These are phyloP conservation scores for Schizonepeta tenuifolia DNA, from an alignment of 257 asterid genomes.

Conservation along the genomic window DNA sequence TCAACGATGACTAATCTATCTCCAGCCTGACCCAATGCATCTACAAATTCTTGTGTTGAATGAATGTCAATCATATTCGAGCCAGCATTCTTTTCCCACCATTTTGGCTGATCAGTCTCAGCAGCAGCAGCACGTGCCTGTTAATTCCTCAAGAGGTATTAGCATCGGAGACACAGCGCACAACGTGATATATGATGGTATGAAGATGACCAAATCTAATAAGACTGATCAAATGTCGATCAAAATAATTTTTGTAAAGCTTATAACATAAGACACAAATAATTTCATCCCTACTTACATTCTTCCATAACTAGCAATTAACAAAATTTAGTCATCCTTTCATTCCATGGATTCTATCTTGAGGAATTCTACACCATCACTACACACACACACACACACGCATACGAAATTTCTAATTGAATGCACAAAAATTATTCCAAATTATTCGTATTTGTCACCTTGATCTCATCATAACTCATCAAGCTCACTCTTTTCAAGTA, in stretches of 20 bases:
- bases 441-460: constrained; percentile 5
- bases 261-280: not conserved
- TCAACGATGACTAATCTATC: constrained; percentile 79
- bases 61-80: constrained; percentile 81
- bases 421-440: not conserved
- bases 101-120: constrained; percentile 62
- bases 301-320: constrained; percentile 10
- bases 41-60: constrained; percentile 70
- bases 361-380: constrained; percentile 15
- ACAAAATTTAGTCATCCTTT: constrained; percentile 9
- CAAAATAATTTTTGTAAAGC: not conserved
- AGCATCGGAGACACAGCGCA: not conserved
- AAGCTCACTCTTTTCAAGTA: constrained; percentile 5
- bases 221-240: not conserved
- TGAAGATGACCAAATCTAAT: constrained; percentile 6
- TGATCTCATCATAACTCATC: constrained; percentile 20
- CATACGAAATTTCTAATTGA: not conserved
- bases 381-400: not conserved
- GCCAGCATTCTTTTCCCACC: constrained; percentile 82
- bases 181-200: not conserved
- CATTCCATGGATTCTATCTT: constrained; percentile 18
- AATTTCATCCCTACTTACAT: not conserved
- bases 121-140: constrained; percentile 62
- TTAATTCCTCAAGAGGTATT: not conserved
- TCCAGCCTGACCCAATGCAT: constrained; percentile 75